Conservation (phyloP, 1,284 basidiomycete species). For the Malassezia psittaci region DNA sequence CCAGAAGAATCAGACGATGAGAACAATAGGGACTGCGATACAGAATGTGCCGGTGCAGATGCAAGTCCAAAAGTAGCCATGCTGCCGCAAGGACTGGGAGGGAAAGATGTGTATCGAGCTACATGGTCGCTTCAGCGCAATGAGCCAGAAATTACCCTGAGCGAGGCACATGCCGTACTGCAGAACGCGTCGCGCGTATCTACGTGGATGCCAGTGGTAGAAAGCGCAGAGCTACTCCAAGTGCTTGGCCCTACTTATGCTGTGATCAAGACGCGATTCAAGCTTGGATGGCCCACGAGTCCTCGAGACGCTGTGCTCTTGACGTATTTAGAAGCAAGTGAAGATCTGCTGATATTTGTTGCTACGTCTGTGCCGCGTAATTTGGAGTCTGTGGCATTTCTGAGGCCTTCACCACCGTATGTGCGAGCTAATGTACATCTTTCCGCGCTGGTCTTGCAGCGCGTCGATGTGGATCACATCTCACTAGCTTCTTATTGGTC, state of each 20-base stretch:
- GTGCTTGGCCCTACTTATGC: slow-evolving; percentile 74
- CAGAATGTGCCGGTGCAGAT: slow-evolving; percentile 36
- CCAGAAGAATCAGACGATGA: no score
- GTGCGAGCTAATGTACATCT: slow-evolving; percentile 80
- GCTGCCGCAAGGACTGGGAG: slow-evolving; percentile 49
- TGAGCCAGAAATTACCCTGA: slow-evolving; percentile 55
- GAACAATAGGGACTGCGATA: not conserved
- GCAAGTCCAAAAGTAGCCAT: slow-evolving; percentile 26
- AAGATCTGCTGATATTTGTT: slow-evolving; percentile 69
- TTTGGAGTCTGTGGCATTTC: slow-evolving; percentile 78
- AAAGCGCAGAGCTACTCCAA: slow-evolving; percentile 70
- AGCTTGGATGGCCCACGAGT: slow-evolving; percentile 92
- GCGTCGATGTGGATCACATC: slow-evolving; percentile 54
- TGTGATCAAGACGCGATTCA: slow-evolving; percentile 78
- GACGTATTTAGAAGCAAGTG: slow-evolving; percentile 22
- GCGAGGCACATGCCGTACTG: slow-evolving; percentile 71
- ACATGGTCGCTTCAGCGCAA: slow-evolving; percentile 67
- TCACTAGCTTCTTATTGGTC: slow-evolving; percentile 83
- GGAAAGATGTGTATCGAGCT: slow-evolving; percentile 71
- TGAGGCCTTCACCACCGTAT: slow-evolving; percentile 85
- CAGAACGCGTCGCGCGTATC: slow-evolving; percentile 60
- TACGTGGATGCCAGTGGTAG: slow-evolving; percentile 76
- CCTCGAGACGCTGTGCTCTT: slow-evolving; percentile 33
- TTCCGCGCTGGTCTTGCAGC: slow-evolving; percentile 87
- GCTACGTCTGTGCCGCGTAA: slow-evolving; percentile 91